Conservation (phyloP, 495 filamentous ascomycete genomes). For the Penicillium crystallinum region DNA sequence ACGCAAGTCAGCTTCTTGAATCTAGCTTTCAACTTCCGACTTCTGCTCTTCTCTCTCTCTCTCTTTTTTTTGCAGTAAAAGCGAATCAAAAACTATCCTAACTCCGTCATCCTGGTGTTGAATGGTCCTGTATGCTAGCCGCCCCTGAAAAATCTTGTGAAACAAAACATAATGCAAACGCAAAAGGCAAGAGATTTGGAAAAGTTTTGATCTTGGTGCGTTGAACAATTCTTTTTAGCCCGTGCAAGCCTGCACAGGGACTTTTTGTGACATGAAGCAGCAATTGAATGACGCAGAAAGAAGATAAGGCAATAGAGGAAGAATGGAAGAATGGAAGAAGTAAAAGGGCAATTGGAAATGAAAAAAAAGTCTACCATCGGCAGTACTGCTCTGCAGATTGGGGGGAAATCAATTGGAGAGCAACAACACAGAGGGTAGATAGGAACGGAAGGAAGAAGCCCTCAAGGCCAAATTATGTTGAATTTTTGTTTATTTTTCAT, state of each 20-base stretch:
- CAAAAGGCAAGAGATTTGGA: neutral
- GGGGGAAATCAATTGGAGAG: neutral
- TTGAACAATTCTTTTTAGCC: too few species aligned
- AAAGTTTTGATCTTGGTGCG: too few species aligned
- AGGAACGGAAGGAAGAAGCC: neutral
- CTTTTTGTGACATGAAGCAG: too few species aligned
- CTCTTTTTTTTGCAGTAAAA: neutral
- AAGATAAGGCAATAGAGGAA: neutral
- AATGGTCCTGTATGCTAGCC: slow-evolving; percentile 7
- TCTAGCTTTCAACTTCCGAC: neutral
- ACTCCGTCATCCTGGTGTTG: slow-evolving; percentile 6
- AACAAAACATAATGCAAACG: slow-evolving; percentile 2
- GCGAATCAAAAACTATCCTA: neutral
- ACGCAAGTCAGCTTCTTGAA: neutral
- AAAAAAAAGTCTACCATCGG: neutral
- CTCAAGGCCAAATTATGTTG: slow-evolving; percentile 29
- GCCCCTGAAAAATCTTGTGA: neutral
- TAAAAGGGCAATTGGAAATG: neutral
- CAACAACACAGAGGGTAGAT: neutral
- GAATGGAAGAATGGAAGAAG: too few species aligned
- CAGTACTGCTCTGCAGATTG: neutral
- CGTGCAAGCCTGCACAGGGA: too few species aligned
- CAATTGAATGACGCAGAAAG: neutral
- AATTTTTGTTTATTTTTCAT: slow-evolving; percentile 26
- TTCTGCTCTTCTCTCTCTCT: neutral